Evolutionary conservation across 1,139 yeast genomes (phyloP).

Genomic region (Zygosaccharomyces sapae): DNA sequence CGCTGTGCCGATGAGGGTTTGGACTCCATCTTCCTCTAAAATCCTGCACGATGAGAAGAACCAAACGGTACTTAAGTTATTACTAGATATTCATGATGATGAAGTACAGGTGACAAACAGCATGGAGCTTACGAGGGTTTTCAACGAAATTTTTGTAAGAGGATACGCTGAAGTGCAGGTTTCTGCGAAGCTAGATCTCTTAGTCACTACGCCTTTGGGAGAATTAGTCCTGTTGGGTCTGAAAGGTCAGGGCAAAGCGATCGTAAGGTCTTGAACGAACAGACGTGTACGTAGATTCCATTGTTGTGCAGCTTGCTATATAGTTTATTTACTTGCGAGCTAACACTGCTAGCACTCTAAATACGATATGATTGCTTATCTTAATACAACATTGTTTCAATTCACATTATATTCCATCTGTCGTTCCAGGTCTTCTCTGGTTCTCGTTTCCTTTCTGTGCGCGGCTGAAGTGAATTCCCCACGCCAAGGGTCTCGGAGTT

Average conservation of each 20-base stretch:
- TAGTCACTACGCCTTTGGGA: constrained; percentile 36
- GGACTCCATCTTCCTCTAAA: constrained; percentile 38
- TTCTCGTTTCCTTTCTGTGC: no score
- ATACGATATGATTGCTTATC: no score
- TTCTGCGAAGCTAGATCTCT: constrained; percentile 36
- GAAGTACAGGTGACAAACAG: constrained; percentile 35
- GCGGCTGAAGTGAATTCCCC: no score
- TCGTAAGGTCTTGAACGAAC: constrained; percentile 15
- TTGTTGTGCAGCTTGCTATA: no score
- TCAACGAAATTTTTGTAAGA: constrained; percentile 36
- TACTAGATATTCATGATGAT: constrained; percentile 35
- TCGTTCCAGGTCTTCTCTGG: no score
- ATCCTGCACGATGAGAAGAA: constrained; percentile 24
- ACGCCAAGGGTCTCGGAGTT: no score
- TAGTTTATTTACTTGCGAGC: no score
- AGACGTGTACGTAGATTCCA: no score
- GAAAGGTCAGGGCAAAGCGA: constrained; percentile 28
- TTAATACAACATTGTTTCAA: no score
- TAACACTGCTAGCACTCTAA: no score
- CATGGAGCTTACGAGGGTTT: constrained; percentile 36
- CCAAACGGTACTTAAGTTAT: constrained; percentile 23
- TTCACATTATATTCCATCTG: no score
- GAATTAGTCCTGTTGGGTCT: constrained; percentile 33
- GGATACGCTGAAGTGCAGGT: constrained; percentile 37
- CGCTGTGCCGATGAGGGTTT: constrained; percentile 36